A percentile compares a stretch with the other conserved stretches of the same genome.
Conservation (phyloP, 2,329 filamentous ascomycete genomes). For the Lasiodiplodia citricola region DNA sequence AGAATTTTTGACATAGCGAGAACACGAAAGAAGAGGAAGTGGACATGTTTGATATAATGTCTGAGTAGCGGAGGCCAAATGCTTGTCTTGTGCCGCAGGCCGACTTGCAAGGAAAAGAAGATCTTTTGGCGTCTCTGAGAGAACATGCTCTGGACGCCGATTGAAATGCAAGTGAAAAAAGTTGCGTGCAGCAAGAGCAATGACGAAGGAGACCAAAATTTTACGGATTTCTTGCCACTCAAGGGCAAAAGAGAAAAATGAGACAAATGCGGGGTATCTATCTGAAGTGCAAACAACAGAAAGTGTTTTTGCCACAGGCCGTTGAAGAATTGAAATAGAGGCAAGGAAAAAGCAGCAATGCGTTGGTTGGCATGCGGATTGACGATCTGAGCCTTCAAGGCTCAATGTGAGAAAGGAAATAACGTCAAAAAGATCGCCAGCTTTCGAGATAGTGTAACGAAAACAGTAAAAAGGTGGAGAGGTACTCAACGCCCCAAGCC, state of each 20-base stretch:
- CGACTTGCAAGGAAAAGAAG: not conserved
- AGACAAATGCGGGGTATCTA: conserved; percentile 19
- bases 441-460: not conserved
- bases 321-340: not conserved
- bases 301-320: not conserved
- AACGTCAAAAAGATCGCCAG: not conserved
- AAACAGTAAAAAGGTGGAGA: not conserved
- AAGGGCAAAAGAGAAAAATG: not conserved
- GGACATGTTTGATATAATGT: not conserved
- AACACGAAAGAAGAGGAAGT: not conserved
- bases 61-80: conserved; percentile 13
- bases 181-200: not conserved
- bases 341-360: not conserved
- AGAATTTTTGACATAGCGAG: not conserved
- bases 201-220: not conserved
- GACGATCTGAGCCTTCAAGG: not conserved
- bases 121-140: not conserved
- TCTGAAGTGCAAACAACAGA: conserved; percentile 22
- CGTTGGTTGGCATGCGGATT: not conserved
- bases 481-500: not conserved
- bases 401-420: not conserved
- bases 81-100: not conserved
- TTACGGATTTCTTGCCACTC: not conserved
- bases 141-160: not conserved
- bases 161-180: not conserved